Base-by-base conservation (phyloP, 306 rosid genomes). In the Cucumis sativus region DNA sequence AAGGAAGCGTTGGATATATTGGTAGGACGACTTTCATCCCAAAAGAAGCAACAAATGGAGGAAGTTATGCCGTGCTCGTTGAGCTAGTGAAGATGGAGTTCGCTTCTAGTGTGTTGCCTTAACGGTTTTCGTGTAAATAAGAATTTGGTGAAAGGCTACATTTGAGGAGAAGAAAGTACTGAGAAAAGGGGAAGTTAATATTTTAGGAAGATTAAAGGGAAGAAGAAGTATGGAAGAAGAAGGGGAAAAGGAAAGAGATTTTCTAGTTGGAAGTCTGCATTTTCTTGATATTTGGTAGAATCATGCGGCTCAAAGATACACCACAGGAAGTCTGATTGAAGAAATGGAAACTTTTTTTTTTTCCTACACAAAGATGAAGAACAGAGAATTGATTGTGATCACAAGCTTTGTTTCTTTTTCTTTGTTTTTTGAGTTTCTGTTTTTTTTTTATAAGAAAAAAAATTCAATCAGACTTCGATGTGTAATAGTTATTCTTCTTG, bases 1-100 rank as follows among this genome's bases (percentile, higher is more conserved):
- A 93, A 90, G 80, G 98, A 93, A 47, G 98, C 98, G 12, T 76
- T 93, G 13, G 98, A 93, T 40, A 78, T 80, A 79, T 73, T 93
- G 52, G 92, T 88, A 30, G 84, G 59, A 62, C 94, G 92, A 18
- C 86, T 91, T 10, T 56, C 60, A 7, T 55, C 88, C 0, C 80
- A 30, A 64, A 51, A 73, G 59, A 51, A 73, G 23, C 77, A 51
- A 54, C 77, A 73, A 40, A 73, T 73, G 3, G 77, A 73, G 30
- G 63, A 73, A 54, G 77, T 73, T 3, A 73, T 73, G 33, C 62
- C 77, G n/a, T 73, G 77, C n/a, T 28, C 30, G 63, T 25, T 73
- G 77, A 52, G 77, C 63, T 73, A 54, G 49, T 15, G 4, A 30
- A 6, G 23, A 69, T 2, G 35, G 57, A 69, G 39, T 37, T 12